Percentiles rank a stretch among this genome's conserved stretches.
Conservation (phyloP, 75 land plant species). For the Pinus taeda region DNA sequence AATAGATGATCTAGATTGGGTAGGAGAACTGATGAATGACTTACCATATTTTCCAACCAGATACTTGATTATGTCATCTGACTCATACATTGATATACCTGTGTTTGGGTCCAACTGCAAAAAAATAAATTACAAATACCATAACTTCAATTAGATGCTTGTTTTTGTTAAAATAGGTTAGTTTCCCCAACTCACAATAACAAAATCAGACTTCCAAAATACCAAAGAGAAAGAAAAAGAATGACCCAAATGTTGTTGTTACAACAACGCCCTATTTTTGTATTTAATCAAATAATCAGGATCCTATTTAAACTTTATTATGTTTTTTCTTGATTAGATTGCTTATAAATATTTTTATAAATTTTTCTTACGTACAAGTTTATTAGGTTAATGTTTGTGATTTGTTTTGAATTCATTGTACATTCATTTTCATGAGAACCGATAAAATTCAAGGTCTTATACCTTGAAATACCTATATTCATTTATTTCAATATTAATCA, state of each 20-base stretch:
- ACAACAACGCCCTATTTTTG: no score
- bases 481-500: no score
- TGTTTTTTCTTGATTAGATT: no score
- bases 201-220: constrained; percentile 6
- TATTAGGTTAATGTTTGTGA: no score
- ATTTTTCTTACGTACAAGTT: no score
- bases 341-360: no score
- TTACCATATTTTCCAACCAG: constrained; percentile 88
- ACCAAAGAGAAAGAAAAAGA: neutral
- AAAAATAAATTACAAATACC: neutral
- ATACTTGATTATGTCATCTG: constrained; percentile 97
- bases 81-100: constrained; percentile 93
- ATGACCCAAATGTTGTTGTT: neutral
- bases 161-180: neutral
- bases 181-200: neutral
- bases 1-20: neutral
- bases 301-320: no score
- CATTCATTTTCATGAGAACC: no score
- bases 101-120: constrained; percentile 96
- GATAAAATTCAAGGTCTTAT: no score
- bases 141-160: neutral
- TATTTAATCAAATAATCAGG: no score
- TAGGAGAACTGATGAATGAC: constrained; percentile 4
- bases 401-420: no score
- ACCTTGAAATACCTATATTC: no score